Evolutionary conservation across 495 filamentous ascomycete species (phyloP).

Genomic region (Talaromyces wortmannii): DNA sequence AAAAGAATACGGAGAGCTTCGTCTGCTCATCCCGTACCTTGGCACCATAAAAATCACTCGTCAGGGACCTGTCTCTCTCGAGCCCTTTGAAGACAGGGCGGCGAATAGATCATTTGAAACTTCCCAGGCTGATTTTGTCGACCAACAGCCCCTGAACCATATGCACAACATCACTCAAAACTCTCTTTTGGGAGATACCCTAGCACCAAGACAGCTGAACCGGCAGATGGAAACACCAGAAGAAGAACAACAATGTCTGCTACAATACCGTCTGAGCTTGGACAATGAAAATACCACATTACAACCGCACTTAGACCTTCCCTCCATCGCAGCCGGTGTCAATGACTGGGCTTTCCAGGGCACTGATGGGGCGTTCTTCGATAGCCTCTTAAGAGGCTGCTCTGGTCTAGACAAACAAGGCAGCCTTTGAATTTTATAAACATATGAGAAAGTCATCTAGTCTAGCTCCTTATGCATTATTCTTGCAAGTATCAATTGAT

Average conservation of each 20-base stretch:
- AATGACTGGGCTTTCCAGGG: constrained; percentile 32
- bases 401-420: neutral
- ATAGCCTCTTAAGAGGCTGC: constrained; percentile 17
- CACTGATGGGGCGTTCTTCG: constrained; percentile 32
- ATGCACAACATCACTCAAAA: neutral
- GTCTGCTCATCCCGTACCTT: constrained; percentile 27
- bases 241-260: neutral
- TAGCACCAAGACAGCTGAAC: neutral
- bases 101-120: neutral
- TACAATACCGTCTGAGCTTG: neutral
- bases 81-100: neutral
- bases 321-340: constrained; percentile 6
- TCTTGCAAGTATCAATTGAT: too few species aligned
- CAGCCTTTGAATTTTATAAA: too few species aligned
- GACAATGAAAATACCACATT: neutral
- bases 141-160: neutral
- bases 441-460: too few species aligned
- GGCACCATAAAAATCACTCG: constrained; percentile 18
- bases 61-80: constrained; percentile 7
- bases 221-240: neutral
- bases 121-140: neutral
- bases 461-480: too few species aligned
- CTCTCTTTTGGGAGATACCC: neutral
- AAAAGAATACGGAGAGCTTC: constrained; percentile 9
- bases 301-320: neutral